Base-by-base conservation (phyloP, 805 yeast genomes). In the Metschnikowia lunata region DNA sequence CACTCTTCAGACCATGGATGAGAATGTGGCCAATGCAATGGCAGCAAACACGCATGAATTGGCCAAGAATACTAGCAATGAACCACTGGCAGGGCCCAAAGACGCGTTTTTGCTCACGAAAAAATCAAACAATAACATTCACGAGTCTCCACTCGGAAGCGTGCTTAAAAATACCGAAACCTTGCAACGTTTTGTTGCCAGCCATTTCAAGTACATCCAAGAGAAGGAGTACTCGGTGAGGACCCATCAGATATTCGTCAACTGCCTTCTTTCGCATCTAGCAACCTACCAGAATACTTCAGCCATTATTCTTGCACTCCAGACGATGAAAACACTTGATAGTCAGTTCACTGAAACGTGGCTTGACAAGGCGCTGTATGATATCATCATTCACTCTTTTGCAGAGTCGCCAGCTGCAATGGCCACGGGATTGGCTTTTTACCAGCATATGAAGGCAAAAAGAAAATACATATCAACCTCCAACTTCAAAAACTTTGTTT, bases 191-290 rank as follows among this genome's bases (percentile, higher is more conserved):
- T 66, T 68, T 38, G 48, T 64, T 1, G 28, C 30, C 6, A 41
- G 46, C 4, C 69, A 66, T 48, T 39, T 64, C 8, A 36, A 48
- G 12, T 64, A 65, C 45, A 47, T 59, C 11, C 23, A 26, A 8
- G 26, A 33, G 14, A 40, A 36, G 11, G 6, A 34, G 2, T 42
- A 45, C 34, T 30, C 42, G 12, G 8, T 9, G n/a, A 29, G 26
- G 9, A 56, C 59, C 8, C 37, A 60, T 14, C 50, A 41, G 3
- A 37, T 61, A 2, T 67, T 71, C 43, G 43, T 70, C 27, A 67
- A 68, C 44, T 67, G 74, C 43, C 26, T 69, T 2, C 50, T 71
- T 30, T 61, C 64, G 47, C 74, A 69, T 49, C 47, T 69, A 18
- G 56, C 55, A 29, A 39, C 61, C 14, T 59, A 61, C 50, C 71